phyloP scores from a whole-genome alignment of 2,329 filamentous ascomycete genomes.

The Fusarium papillatum region DNA sequence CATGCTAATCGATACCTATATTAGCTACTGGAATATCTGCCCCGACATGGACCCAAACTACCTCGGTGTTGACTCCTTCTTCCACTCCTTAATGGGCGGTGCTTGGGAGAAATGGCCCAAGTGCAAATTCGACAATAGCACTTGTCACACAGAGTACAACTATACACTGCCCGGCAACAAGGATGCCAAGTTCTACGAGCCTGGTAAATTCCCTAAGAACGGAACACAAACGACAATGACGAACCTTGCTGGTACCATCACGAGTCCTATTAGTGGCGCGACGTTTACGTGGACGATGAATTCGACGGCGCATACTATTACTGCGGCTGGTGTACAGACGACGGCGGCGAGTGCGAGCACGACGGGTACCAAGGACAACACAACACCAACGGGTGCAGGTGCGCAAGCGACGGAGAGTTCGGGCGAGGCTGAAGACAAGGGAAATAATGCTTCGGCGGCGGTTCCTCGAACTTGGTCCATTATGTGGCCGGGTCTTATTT shows the following conservation, averaged over 20 bases:
- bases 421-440: background rate
- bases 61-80: background rate
- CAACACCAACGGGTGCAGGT: background rate
- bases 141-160: background rate
- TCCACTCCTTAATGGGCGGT: background rate
- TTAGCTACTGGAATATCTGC: constrained; percentile 12
- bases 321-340: background rate
- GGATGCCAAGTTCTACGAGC: constrained; percentile 5
- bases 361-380: background rate
- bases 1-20: background rate
- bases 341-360: background rate
- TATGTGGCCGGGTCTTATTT: background rate
- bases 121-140: background rate
- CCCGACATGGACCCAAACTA: constrained; percentile 6
- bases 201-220: background rate
- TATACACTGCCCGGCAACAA: constrained; percentile 4
- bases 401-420: background rate
- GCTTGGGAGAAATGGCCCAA: background rate
- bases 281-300: constrained; percentile 1
- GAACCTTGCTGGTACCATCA: background rate
- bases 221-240: constrained; percentile 3
- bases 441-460: background rate
- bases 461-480: background rate
- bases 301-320: background rate
- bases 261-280: background rate